Evolutionary conservation across 352 stramenopile genomes (phyloP).

Genomic region (Globisporangium carolinianum): DNA sequence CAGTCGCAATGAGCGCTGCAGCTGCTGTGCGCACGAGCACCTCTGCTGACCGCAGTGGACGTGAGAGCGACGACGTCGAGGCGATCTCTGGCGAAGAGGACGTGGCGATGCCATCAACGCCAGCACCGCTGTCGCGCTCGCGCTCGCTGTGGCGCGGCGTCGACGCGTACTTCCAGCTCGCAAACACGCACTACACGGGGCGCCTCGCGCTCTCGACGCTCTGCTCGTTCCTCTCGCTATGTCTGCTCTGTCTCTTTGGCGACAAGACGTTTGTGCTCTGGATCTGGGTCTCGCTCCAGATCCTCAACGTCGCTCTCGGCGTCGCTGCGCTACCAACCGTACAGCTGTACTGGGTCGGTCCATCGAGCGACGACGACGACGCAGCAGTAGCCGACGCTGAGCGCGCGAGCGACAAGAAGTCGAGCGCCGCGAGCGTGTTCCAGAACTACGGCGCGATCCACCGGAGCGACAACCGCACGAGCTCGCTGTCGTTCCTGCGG

Average conservation of each 20-base stretch:
- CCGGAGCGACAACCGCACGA: conserved; percentile 16
- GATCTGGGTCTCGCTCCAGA: conserved; percentile 42
- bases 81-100: no score
- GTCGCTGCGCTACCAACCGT: conserved; percentile 41
- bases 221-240: conserved; percentile 32
- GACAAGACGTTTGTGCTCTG: conserved; percentile 24
- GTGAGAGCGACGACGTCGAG: no score
- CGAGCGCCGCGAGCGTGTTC: conserved; percentile 3
- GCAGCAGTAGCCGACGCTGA: conserved; percentile 1
- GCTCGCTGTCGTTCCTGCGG: conserved; percentile 51
- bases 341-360: conserved; percentile 26
- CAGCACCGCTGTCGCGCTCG: conserved; percentile 4
- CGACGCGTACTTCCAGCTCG: conserved; percentile 46
- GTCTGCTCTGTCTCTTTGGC: conserved; percentile 32
- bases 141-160: conserved; percentile 20
- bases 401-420: conserved; percentile 1
- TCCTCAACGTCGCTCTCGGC: conserved; percentile 51
- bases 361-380: conserved; percentile 3
- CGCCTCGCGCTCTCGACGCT: conserved; percentile 42
- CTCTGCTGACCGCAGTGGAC: no score
- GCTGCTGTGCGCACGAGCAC: no score
- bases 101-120: no score
- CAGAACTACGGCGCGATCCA: conserved; percentile 16
- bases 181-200: conserved; percentile 70
- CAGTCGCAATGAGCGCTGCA: no score